Evolutionary conservation across 2,329 filamentous ascomycete species (phyloP).

Genomic region (Pestalotiopsis sp.): DNA sequence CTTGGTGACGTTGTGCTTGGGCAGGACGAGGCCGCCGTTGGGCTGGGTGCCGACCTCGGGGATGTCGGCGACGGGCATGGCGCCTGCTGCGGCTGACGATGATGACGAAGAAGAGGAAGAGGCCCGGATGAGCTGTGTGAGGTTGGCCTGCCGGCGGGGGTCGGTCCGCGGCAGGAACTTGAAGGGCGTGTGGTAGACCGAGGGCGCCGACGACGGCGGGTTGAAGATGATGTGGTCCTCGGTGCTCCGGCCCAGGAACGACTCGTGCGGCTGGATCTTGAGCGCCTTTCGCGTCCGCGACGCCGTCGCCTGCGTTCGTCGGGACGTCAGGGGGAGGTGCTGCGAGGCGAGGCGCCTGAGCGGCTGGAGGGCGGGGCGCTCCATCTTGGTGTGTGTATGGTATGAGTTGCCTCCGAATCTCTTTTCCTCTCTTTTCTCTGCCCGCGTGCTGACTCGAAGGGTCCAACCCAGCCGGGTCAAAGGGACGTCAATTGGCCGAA

Average conservation of each 20-base stretch:
- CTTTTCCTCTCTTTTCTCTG: no score
- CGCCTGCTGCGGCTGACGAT: background rate
- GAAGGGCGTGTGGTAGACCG: slow-evolving; percentile 68
- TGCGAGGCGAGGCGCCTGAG: background rate
- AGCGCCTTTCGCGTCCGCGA: slow-evolving; percentile 58
- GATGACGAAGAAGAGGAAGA: slow-evolving; percentile 21
- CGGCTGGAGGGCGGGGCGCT: slow-evolving; percentile 15
- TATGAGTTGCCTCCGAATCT: background rate
- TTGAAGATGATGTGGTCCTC: slow-evolving; percentile 56
- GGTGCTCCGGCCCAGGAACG: slow-evolving; percentile 48
- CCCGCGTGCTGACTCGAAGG: no score
- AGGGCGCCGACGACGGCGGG: slow-evolving; percentile 55
- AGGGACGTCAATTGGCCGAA: background rate
- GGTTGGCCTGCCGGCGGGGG: slow-evolving; percentile 53
- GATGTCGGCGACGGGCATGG: background rate
- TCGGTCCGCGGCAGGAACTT: slow-evolving; percentile 64
- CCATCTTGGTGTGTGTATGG: slow-evolving; percentile 8
- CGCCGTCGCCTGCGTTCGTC: slow-evolving; percentile 53
- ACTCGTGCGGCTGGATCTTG: slow-evolving; percentile 62
- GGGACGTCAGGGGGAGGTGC: slow-evolving; percentile 27
- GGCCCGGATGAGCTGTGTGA: slow-evolving; percentile 45
- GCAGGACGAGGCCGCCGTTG: slow-evolving; percentile 3
- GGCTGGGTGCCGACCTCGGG: slow-evolving; percentile 1
- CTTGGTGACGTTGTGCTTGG: slow-evolving; percentile 53
- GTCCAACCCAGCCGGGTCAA: no score